Evolutionary conservation across 2,329 filamentous ascomycete genomes (phyloP).

Genomic region (Ophiostoma montium): DNA sequence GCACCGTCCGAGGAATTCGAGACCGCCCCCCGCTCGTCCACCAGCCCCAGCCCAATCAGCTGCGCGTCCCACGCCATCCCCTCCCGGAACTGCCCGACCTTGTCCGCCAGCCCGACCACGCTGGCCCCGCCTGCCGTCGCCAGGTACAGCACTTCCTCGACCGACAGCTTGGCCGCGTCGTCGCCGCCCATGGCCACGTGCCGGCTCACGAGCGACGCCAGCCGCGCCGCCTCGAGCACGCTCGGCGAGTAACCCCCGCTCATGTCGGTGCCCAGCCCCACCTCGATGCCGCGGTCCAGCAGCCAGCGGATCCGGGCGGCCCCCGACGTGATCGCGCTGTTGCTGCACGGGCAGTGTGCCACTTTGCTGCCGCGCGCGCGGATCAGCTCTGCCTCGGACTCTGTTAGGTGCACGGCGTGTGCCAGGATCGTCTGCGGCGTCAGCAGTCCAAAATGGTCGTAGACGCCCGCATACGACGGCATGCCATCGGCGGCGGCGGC

Average conservation of each 20-base stretch:
- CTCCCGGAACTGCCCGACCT: slow-evolving; percentile 67
- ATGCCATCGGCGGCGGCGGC: slow-evolving; percentile 16
- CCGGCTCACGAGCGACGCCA: slow-evolving; percentile 65
- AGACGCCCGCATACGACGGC: slow-evolving; percentile 58
- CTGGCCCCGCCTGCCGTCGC: slow-evolving; percentile 78
- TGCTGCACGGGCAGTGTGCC: slow-evolving; percentile 77
- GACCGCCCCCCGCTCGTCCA: slow-evolving; percentile 26
- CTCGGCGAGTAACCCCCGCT: slow-evolving; percentile 74
- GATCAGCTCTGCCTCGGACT: slow-evolving; percentile 52
- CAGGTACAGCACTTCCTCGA: slow-evolving; percentile 75
- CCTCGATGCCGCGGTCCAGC: slow-evolving; percentile 57
- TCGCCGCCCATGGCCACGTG: slow-evolving; percentile 46
- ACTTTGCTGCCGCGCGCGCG: slow-evolving; percentile 49
- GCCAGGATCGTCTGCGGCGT: slow-evolving; percentile 65
- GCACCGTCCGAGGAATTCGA: too few species aligned
- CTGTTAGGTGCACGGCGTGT: slow-evolving; percentile 64
- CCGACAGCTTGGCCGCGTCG: slow-evolving; percentile 53
- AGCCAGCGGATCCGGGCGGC: slow-evolving; percentile 61
- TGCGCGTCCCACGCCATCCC: slow-evolving; percentile 90
- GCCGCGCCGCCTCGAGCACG: slow-evolving; percentile 69
- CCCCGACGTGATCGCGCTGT: slow-evolving; percentile 69
- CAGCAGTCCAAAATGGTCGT: slow-evolving; percentile 59
- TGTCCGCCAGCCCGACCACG: slow-evolving; percentile 58
- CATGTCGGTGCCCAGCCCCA: slow-evolving; percentile 85
- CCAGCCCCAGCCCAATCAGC: slow-evolving; percentile 50